A percentile compares a stretch with the other conserved stretches of the same genome.
These are phyloP conservation scores for Lizonia empirigonia DNA, from an alignment of 2,329 filamentous ascomycete species.

Conservation along the genomic window DNA sequence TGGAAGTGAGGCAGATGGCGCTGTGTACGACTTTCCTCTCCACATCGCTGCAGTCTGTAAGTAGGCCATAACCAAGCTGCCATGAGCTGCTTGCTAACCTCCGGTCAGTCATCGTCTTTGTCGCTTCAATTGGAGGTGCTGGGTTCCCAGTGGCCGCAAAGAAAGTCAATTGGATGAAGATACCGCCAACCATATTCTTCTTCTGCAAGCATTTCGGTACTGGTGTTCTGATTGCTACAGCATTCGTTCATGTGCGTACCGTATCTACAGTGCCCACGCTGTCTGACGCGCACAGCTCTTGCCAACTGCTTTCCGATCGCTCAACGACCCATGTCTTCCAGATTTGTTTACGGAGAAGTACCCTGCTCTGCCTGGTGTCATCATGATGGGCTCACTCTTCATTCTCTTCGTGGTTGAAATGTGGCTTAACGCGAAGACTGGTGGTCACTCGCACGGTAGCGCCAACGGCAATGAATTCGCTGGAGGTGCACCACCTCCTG, in stretches of 20 bases:
- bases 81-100: constrained; percentile 17
- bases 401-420: constrained; percentile 67
- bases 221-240: constrained; percentile 83
- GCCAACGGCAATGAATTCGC: constrained; percentile 54
- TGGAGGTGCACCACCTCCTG: constrained; percentile 25
- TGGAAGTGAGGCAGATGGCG: constrained; percentile 37
- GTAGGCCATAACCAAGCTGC: constrained; percentile 10
- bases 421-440: constrained; percentile 64
- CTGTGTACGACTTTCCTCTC: constrained; percentile 45
- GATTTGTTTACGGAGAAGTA: constrained; percentile 65
- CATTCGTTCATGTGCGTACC: constrained; percentile 70
- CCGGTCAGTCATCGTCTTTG: constrained; percentile 45
- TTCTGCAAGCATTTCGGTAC: constrained; percentile 70
- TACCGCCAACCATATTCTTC: constrained; percentile 63
- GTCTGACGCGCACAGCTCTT: constrained; percentile 51
- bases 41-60: constrained; percentile 49
- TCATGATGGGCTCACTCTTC: constrained; percentile 69
- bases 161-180: constrained; percentile 64
- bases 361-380: constrained; percentile 66
- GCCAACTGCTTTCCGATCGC: constrained; percentile 62
- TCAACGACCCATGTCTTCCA: constrained; percentile 59
- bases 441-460: constrained; percentile 64
- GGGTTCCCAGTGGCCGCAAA: constrained; percentile 50
- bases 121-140: constrained; percentile 44
- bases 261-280: background rate